Evolutionary conservation across 2,329 filamentous ascomycete genomes (phyloP).

Genomic region (Diaporthe velutina): DNA sequence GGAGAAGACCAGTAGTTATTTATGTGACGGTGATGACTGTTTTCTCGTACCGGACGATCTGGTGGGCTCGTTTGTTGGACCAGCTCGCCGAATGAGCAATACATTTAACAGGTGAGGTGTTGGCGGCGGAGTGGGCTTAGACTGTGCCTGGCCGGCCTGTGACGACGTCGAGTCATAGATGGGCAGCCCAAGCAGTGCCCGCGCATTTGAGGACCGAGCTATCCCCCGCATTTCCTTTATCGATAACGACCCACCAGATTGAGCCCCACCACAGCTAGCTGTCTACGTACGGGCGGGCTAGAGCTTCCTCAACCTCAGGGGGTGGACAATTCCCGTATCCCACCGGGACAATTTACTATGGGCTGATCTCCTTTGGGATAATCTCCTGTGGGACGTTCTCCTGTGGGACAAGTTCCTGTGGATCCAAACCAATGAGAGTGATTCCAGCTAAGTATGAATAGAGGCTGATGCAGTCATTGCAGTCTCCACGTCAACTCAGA

Average conservation of each 20-base stretch:
- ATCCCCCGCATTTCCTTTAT: slow-evolving; percentile 7
- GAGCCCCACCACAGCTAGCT: neutral
- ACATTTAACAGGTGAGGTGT: neutral
- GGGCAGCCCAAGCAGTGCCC: neutral
- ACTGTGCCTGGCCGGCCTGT: neutral
- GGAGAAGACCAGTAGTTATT: neutral
- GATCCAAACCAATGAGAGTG: neutral
- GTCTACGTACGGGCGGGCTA: neutral
- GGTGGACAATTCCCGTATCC: too few relatives aligned
- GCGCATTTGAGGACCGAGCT: slow-evolving; percentile 28
- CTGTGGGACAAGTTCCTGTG: neutral
- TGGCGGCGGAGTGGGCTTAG: neutral
- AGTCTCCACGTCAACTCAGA: too few relatives aligned
- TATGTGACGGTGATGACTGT: neutral
- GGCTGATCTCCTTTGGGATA: too few relatives aligned
- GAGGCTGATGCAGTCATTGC: too few relatives aligned
- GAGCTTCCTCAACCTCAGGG: neutral
- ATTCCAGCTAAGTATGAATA: too few relatives aligned
- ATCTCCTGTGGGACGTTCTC: too few relatives aligned
- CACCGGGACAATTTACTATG: too few relatives aligned
- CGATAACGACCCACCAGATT: neutral
- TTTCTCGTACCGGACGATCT: neutral
- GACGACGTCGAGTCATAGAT: slow-evolving; percentile 33
- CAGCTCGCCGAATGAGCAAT: slow-evolving; percentile 34
- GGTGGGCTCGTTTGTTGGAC: neutral